A percentile compares a stretch with the other conserved stretches of the same genome.
phyloP scores from a whole-genome alignment of 1,284 basidiomycete species.

The Entoloma clypeatum region DNA sequence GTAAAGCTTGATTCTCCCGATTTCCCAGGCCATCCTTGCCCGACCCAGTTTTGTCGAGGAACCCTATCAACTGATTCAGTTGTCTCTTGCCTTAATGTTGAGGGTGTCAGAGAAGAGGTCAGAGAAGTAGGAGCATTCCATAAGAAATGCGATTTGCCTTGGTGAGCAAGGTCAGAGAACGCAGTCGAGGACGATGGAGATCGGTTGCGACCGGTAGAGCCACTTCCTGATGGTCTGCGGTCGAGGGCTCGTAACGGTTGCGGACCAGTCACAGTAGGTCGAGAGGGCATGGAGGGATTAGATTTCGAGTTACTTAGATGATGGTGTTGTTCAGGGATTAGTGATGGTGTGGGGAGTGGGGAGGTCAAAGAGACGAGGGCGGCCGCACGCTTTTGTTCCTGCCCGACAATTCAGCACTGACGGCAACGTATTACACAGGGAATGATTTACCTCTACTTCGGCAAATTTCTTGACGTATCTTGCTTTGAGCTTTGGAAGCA shows the following conservation, averaged over 20 bases:
- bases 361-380: constrained; percentile 31
- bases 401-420: constrained; percentile 11
- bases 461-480: constrained; percentile 77
- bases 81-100: constrained; percentile 82
- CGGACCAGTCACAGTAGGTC: constrained; percentile 55
- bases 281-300: constrained; percentile 34
- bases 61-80: constrained; percentile 71
- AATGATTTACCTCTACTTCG: constrained; percentile 66
- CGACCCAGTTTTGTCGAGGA: constrained; percentile 67
- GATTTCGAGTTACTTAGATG: constrained; percentile 28
- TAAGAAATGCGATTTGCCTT: constrained; percentile 46
- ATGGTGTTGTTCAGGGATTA: constrained; percentile 26
- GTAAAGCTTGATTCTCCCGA: constrained; percentile 63
- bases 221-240: constrained; percentile 65
- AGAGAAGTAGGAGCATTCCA: constrained; percentile 7
- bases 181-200: constrained; percentile 69
- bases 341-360: constrained; percentile 29
- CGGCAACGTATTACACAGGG: background rate
- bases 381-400: constrained; percentile 62
- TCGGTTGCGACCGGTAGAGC: constrained; percentile 51
- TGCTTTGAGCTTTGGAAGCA: constrained; percentile 74
- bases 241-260: constrained; percentile 70
- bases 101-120: constrained; percentile 12
- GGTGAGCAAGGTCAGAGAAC: constrained; percentile 74
- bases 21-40: constrained; percentile 54